Evolutionary conservation across 1,284 basidiomycete genomes (phyloP), one percentile per base, ranked within the genome.

Genomic region (Trametes sp.): DNA sequence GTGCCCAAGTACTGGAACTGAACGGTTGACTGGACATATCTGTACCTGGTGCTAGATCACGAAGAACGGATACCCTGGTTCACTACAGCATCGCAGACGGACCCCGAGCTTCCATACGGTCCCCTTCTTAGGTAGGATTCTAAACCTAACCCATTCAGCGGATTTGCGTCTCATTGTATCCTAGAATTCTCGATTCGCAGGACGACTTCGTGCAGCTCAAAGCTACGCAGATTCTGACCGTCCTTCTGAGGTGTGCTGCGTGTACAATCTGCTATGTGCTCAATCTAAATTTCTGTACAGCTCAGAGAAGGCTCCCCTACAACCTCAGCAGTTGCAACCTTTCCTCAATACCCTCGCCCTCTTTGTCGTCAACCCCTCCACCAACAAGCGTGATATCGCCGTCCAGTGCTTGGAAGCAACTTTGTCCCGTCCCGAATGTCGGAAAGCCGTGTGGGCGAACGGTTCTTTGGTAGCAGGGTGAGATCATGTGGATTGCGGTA

Each of bases 131-230:
- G 92, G 92, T 95, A 73, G 58, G 56, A n/a, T n/a, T n/a, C 50
- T 42, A 28, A 9, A 8, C 2, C 9, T 58, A 38, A 24, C 23
- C 46, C 19, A 46, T 49, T 46, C 55, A 63, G 42, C 24, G 13
- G 52, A 26, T 31, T 10, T 24, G 23, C 24, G 41, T 23, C 61
- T 73, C 46, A 70, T 54, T 31, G 14, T 36, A 28, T 19, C 31
- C 46, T 16, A 95, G 94, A 69, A 85, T 89, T 42, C 80, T 98
- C 51, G 91, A 95, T 42, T 89, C 92, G 38, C 89, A 91, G 69
- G 97, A 99, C 74, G 95, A 98, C 74, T 98, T 98, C 70, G 89
- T 95, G 29, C 94, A 96, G 71, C 83, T 98, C 64, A 98, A 96
- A 74, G 85, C 92, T 26, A 85, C 93, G 0, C 93, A 97, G 72